Evolutionary conservation across 2,329 filamentous ascomycete species (phyloP), one percentile per base, ranked within the genome.

Genomic region (Penicillium polonicum): DNA sequence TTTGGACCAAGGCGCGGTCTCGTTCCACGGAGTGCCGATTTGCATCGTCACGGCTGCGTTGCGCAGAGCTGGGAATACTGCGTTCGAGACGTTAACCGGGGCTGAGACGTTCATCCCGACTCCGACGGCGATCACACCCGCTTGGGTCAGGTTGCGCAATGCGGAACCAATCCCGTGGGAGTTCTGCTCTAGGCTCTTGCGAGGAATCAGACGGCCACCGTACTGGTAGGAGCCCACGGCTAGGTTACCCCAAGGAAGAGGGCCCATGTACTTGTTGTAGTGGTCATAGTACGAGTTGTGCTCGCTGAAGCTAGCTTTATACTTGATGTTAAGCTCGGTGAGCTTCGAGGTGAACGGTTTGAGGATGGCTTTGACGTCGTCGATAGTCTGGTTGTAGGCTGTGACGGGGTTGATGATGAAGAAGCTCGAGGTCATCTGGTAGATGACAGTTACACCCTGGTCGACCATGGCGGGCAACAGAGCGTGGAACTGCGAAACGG

Each of bases 401-500:
- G 79, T 84, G 21, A 83, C 55, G 19, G 78, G 77, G 8, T 71
- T 72, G 39, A 85, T 70, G 35, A 71, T 67, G 33, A 78, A 77
- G 65, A 83, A 80, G 1, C 78, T 78, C 55, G 75, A 79, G 5
- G 84, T 72, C 65, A 83, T 78, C 63, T 78, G 76, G 68, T 82
- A 85, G 25, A 80, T 74, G 35, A 78, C 71, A 66, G 79, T 81
- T 25, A 75, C 74, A 9, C 83, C 83, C 4, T 76, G 70, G 59
- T 83, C 81, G 25, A 82, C 74, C 66, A 84, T 80, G 12, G 67
- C 72, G 0, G 84, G 82, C 10, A 83, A 74, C 7, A 78, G 71
- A 0, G 76, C 76, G n/a, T 83, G 73, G 58, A 83, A 74, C 46
- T 79, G 79, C 0, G 78, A 71, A 39, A 87, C 74, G 2, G 77